phyloP scores from a whole-genome alignment of 1,284 basidiomycete genomes.

The Inonotus hispidus region DNA sequence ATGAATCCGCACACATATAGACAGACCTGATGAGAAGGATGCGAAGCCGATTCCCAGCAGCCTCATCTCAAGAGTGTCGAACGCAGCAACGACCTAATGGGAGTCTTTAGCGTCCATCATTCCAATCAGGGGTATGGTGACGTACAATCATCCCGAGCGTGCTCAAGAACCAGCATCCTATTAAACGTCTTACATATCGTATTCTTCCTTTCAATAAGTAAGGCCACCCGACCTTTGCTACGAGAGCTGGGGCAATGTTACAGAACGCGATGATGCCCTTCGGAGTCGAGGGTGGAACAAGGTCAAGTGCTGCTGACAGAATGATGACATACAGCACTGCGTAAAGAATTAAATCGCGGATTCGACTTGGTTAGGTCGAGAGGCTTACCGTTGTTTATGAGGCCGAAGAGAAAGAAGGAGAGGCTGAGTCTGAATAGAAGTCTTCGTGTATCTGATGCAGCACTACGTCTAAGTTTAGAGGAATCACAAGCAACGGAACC shows the following conservation, averaged over 20 bases:
- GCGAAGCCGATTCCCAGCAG: slow-evolving; percentile 86
- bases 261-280: slow-evolving; percentile 93
- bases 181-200: slow-evolving; percentile 69
- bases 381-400: slow-evolving; percentile 51
- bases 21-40: slow-evolving; percentile 80
- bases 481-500: background rate
- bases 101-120: background rate
- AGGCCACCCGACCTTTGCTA: slow-evolving; percentile 92
- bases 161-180: slow-evolving; percentile 71
- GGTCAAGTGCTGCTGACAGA: slow-evolving; percentile 90
- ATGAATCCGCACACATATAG: slow-evolving; percentile 3
- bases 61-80: slow-evolving; percentile 62
- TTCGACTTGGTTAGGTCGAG: background rate
- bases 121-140: background rate
- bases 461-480: background rate
- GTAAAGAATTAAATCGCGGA: background rate
- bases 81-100: slow-evolving; percentile 74
- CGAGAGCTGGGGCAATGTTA: slow-evolving; percentile 78
- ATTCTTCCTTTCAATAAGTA: slow-evolving; percentile 82
- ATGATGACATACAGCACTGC: slow-evolving; percentile 93
- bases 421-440: slow-evolving; percentile 37
- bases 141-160: slow-evolving; percentile 77
- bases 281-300: slow-evolving; percentile 85
- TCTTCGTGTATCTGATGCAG: slow-evolving; percentile 1
- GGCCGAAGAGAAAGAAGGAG: slow-evolving; percentile 56